A percentile compares a stretch with the other conserved stretches of the same genome.
Evolutionary conservation across 108 stramenopile species (phyloP).

Genomic region (Nannochloropsis oceanica): DNA sequence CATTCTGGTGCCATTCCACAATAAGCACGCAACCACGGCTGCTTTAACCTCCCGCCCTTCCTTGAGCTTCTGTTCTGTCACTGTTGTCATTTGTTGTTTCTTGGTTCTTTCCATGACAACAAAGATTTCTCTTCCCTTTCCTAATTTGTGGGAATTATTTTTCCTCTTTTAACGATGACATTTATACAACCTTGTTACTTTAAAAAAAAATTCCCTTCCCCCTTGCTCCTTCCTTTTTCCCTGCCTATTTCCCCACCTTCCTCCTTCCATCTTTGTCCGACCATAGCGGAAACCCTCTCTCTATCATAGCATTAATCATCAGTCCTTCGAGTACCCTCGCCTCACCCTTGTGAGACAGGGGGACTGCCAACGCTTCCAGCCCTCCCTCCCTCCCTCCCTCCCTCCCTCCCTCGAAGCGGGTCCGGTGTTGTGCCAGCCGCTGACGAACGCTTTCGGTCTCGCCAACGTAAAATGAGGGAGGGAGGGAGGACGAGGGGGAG

Average conservation of each 20-base stretch:
- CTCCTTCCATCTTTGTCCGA: slow-evolving; percentile 20
- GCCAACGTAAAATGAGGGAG: slow-evolving; percentile 16
- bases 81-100: too few species aligned
- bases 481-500: neutral
- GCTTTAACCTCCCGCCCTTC: too few species aligned
- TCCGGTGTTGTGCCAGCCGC: slow-evolving; percentile 11
- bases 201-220: too few species aligned
- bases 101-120: too few species aligned
- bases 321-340: slow-evolving; percentile 5
- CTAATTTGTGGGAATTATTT: too few species aligned
- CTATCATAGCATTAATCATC: slow-evolving; percentile 2
- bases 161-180: too few species aligned
- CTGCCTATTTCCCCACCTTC: neutral
- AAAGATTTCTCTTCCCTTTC: too few species aligned
- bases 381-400: neutral
- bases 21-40: too few species aligned
- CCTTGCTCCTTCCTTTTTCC: too few species aligned
- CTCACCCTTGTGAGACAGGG: slow-evolving; percentile 7
- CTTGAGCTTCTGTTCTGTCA: too few species aligned
- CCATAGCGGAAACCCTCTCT: slow-evolving; percentile 6
- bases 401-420: neutral
- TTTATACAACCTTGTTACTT: too few species aligned
- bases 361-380: slow-evolving; percentile 6
- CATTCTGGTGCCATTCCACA: too few species aligned
- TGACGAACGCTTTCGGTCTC: slow-evolving; percentile 11